A percentile compares a stretch with the other conserved stretches of the same genome.
These are phyloP conservation scores for Fusarium kyushuense DNA, from an alignment of 2,329 filamentous ascomycete species.

Conservation along the genomic window DNA sequence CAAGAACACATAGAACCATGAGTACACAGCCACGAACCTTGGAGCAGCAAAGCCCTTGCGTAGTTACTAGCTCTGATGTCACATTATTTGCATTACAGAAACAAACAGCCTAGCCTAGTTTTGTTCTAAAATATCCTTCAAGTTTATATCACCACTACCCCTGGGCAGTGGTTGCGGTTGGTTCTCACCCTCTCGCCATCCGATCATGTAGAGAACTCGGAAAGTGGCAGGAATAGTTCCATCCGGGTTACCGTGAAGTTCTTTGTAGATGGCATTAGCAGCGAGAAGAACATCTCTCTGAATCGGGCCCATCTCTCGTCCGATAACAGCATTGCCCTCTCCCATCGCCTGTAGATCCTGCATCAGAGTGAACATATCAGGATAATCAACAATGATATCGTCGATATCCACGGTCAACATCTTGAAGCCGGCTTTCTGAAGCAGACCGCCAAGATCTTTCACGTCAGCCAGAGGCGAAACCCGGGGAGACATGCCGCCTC, in stretches of 20 bases:
- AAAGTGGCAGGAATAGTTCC: slow-evolving; percentile 89
- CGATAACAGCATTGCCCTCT: slow-evolving; percentile 88
- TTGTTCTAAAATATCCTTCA: slow-evolving; percentile 80
- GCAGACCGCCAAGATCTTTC: slow-evolving; percentile 86
- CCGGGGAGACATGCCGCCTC: slow-evolving; percentile 91
- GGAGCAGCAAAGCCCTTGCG: background rate
- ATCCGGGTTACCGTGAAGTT: slow-evolving; percentile 85
- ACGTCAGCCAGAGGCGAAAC: slow-evolving; percentile 94
- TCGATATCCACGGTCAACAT: slow-evolving; percentile 97
- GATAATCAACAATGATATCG: slow-evolving; percentile 96
- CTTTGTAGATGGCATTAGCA: slow-evolving; percentile 87
- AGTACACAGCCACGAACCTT: slow-evolving; percentile 22
- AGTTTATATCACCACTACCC: slow-evolving; percentile 86
- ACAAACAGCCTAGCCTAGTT: slow-evolving; percentile 50
- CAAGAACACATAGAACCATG: slow-evolving; percentile 40
- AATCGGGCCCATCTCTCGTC: slow-evolving; percentile 84
- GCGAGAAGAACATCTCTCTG: slow-evolving; percentile 87
- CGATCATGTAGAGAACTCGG: slow-evolving; percentile 97
- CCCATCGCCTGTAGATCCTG: slow-evolving; percentile 96
- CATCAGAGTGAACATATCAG: slow-evolving; percentile 91
- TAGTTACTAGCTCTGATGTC: slow-evolving; percentile 15
- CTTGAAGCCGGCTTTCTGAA: slow-evolving; percentile 91
- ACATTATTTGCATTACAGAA: slow-evolving; percentile 29
- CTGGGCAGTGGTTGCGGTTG: slow-evolving; percentile 84
- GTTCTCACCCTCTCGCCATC: slow-evolving; percentile 87